These are phyloP conservation scores for Alternaria postmessia DNA, from an alignment of 2,329 filamentous ascomycete species.

Conservation along the genomic window DNA sequence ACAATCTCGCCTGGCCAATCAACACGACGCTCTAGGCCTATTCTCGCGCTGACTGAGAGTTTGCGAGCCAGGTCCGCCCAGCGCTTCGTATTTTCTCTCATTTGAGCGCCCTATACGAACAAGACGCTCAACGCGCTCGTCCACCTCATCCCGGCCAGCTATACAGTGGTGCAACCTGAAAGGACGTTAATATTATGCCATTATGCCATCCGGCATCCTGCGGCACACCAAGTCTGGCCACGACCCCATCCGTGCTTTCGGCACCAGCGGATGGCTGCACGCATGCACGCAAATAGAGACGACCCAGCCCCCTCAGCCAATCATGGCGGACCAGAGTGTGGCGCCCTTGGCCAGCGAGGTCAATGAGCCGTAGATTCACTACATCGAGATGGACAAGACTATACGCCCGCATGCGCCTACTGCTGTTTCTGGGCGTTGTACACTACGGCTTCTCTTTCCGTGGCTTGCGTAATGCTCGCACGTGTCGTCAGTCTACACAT, in stretches of 20 bases:
- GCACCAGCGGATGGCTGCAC: constrained; percentile 14
- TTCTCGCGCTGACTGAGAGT: constrained; percentile 16
- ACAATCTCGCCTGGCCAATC: constrained; percentile 27
- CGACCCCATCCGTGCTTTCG: constrained; percentile 26
- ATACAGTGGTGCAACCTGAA: not conserved
- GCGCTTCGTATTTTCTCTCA: constrained; percentile 8
- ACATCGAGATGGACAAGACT: constrained; percentile 2
- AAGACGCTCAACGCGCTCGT: not conserved
- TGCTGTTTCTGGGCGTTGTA: not conserved
- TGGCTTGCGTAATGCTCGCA: constrained; percentile 6
- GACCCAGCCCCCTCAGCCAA: constrained; percentile 8
- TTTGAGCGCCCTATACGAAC: not conserved
- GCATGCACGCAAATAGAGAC: constrained; percentile 8
- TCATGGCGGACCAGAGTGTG: not conserved
- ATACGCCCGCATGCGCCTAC: not conserved
- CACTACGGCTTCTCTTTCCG: not conserved
- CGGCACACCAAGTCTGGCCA: constrained; percentile 16
- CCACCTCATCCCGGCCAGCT: not conserved
- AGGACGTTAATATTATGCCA: not conserved
- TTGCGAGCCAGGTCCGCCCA: constrained; percentile 13
- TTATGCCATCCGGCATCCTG: constrained; percentile 16
- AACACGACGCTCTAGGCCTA: constrained; percentile 7
- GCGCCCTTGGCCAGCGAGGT: not conserved
- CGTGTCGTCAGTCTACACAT: constrained; percentile 3
- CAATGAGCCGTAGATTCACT: constrained; percentile 11